Base-by-base conservation (phyloP, 2,329 filamentous ascomycete genomes). In the Stachybotrys elegans region DNA sequence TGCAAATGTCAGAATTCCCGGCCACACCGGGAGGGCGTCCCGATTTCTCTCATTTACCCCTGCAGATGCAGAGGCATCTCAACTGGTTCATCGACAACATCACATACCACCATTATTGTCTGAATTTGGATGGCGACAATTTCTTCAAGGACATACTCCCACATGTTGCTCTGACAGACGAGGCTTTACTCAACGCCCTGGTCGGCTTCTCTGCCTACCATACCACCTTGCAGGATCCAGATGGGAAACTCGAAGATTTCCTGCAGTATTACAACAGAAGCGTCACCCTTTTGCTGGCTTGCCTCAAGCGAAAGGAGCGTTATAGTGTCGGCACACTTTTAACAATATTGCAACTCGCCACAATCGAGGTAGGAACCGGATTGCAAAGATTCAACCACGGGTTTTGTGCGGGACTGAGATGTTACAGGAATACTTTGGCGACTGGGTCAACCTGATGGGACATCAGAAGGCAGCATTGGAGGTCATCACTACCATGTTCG, bases 361-460 rank as follows among this genome's bases (percentile, higher is more conserved):
- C 88, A 4, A 93, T 96, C 44, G 93, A 98, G 79, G 90, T 94
- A 73, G 58, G 71, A 51, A 23, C 27, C 34, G 19, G n/a, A n/a
- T n/a, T n/a, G n/a, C n/a, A n/a, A n/a, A n/a, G n/a, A n/a, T n/a
- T n/a, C n/a, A n/a, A n/a, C n/a, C n/a, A n/a, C n/a, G n/a, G n/a
- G n/a, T n/a, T n/a, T n/a, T n/a, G n/a, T n/a, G n/a, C n/a, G n/a
- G n/a, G n/a, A n/a, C n/a, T n/a, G n/a, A 16, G 29, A 35, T 22
- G 22, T 9, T 42, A 36, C 56, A 95, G 89, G 93, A 97, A 67
- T 94, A 90, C 56, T 75, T 97, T 37, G 93, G 93, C 12, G 93
- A 98, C 60, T 97, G 90, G 90, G 81, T 94, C 43, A 96, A 94
- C 56, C 73, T 97, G 14, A 84, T 93, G 66, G 88, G 90, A 19